A percentile compares a stretch with the other conserved stretches of the same genome.
phyloP scores from a whole-genome alignment of 2,329 filamentous ascomycete genomes.

The Aspergillus eucalypticola region DNA sequence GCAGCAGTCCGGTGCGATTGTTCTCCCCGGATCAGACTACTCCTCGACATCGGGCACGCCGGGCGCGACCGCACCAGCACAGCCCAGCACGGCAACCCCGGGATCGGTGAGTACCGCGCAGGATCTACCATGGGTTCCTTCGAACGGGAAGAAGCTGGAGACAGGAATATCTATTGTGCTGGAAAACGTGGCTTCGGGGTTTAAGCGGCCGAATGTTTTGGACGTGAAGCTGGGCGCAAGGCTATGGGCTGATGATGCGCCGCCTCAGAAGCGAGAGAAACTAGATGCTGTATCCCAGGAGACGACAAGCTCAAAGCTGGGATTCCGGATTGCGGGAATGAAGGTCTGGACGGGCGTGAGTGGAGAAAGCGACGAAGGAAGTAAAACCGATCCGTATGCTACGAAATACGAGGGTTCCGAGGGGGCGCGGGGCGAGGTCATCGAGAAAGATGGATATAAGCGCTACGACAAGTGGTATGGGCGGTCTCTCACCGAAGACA shows the following conservation, averaged over 20 bases:
- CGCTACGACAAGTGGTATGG: slow-evolving; percentile 69
- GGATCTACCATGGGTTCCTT: slow-evolving; percentile 45
- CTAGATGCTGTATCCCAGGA: slow-evolving; percentile 60
- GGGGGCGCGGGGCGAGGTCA: slow-evolving; percentile 43
- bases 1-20: slow-evolving; percentile 43
- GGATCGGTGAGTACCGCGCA: slow-evolving; percentile 22
- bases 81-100: slow-evolving; percentile 8
- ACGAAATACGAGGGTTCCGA: slow-evolving; percentile 50
- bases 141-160: slow-evolving; percentile 64
- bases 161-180: slow-evolving; percentile 81
- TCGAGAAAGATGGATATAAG: slow-evolving; percentile 56
- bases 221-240: slow-evolving; percentile 88
- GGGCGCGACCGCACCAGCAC: slow-evolving; percentile 17
- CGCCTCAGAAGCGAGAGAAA: slow-evolving; percentile 57
- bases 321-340: slow-evolving; percentile 68
- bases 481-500: slow-evolving; percentile 57
- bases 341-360: slow-evolving; percentile 54
- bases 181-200: slow-evolving; percentile 79
- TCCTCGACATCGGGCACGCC: slow-evolving; percentile 23
- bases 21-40: slow-evolving; percentile 27
- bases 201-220: slow-evolving; percentile 81
- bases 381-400: slow-evolving; percentile 36
- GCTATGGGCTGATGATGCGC: slow-evolving; percentile 76
- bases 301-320: slow-evolving; percentile 61
- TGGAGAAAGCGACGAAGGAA: slow-evolving; percentile 32